Conservation (phyloP, 2,329 filamentous ascomycete genomes). For the Corinectria fuckeliana region DNA sequence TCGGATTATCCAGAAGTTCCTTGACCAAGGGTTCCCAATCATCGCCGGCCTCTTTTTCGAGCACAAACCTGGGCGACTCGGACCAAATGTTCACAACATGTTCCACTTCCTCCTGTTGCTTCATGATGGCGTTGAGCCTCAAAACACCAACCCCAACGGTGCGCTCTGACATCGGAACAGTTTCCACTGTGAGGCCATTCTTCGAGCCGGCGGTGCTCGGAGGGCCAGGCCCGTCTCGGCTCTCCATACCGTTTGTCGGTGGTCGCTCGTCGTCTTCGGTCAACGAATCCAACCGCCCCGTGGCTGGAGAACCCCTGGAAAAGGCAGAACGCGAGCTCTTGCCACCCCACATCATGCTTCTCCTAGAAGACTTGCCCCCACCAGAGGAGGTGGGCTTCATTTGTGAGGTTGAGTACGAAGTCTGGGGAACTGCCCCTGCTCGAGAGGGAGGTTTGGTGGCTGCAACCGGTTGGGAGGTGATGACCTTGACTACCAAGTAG, state of each 20-base stretch:
- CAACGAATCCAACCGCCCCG: conserved; percentile 62
- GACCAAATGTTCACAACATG: conserved; percentile 81
- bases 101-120: conserved; percentile 74
- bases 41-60: conserved; percentile 65
- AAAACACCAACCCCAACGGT: conserved; percentile 80
- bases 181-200: conserved; percentile 30
- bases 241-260: conserved; percentile 46
- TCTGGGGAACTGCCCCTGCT: conserved; percentile 54
- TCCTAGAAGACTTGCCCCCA: conserved; percentile 61
- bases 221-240: conserved; percentile 53
- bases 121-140: conserved; percentile 77
- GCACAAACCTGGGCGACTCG: conserved; percentile 58
- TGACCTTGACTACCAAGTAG: conserved; percentile 83
- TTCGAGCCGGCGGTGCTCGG: conserved; percentile 65
- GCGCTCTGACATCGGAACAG: conserved; percentile 50
- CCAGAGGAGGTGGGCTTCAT: conserved; percentile 56
- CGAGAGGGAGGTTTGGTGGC: conserved; percentile 57
- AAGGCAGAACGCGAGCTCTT: conserved; percentile 62
- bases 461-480: conserved; percentile 62
- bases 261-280: conserved; percentile 55
- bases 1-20: conserved; percentile 74
- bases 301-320: conserved; percentile 53
- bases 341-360: conserved; percentile 74
- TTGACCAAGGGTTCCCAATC: conserved; percentile 78
- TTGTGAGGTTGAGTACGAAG: conserved; percentile 50